phyloP scores from a whole-genome alignment of 441 rosid genomes.

The Gossypium gossypioides region DNA sequence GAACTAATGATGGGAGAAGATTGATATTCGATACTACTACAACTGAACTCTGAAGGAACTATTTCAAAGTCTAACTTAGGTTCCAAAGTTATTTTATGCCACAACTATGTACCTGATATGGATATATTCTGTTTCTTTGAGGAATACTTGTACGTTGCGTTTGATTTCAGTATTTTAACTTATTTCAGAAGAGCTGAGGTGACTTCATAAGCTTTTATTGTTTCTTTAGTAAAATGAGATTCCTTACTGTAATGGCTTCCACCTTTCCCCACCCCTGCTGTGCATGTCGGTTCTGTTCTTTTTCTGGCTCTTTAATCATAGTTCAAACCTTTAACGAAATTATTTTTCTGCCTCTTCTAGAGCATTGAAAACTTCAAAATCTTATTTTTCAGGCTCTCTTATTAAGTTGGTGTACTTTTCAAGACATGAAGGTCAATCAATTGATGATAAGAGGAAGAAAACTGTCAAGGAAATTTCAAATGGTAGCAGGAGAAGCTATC shows the following conservation, averaged over 20 bases:
- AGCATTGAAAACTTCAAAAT: background rate
- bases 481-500: slow-evolving; percentile 80
- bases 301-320: background rate
- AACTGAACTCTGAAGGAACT: background rate
- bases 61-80: background rate
- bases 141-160: background rate
- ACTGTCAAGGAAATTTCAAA: slow-evolving; percentile 60
- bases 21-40: background rate
- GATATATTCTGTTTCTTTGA: background rate
- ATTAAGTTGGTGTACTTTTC: slow-evolving; percentile 94
- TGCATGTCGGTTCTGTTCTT: background rate
- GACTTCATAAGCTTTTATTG: background rate
- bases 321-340: background rate
- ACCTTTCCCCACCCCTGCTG: background rate
- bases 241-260: background rate
- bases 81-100: background rate
- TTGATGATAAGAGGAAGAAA: slow-evolving; percentile 61
- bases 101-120: background rate
- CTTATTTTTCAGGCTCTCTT: slow-evolving; percentile 61
- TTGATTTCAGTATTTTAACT: background rate
- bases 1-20: background rate
- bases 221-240: background rate
- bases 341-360: background rate
- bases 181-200: background rate
- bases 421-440: slow-evolving; percentile 67